Percentiles rank a stretch among this genome's conserved stretches.
Conservation (phyloP, 192 early-diverging fungal species). For the Linderina pennispora region DNA sequence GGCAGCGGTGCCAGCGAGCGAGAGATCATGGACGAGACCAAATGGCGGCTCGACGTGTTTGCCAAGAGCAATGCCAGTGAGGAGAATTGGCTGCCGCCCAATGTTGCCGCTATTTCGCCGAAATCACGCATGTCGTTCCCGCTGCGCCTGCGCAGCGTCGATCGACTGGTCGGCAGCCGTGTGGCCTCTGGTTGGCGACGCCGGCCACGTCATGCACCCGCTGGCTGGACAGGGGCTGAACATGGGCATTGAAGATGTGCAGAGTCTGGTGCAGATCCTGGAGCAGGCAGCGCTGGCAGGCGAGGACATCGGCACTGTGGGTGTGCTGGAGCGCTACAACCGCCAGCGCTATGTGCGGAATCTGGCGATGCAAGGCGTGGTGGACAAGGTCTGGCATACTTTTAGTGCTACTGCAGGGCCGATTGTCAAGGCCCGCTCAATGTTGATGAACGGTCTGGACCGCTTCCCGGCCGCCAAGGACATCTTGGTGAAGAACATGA, state of each 20-base stretch:
- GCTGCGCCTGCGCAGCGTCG: slow-evolving; percentile 72
- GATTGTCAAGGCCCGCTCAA: slow-evolving; percentile 61
- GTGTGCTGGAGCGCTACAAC: slow-evolving; percentile 76
- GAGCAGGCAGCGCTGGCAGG: slow-evolving; percentile 61
- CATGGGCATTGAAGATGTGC: slow-evolving; percentile 83
- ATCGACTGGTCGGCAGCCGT: slow-evolving; percentile 66
- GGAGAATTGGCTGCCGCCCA: slow-evolving; percentile 48
- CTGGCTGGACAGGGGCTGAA: slow-evolving; percentile 97
- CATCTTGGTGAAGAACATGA: slow-evolving; percentile 12
- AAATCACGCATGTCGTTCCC: slow-evolving; percentile 77
- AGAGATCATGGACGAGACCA: slow-evolving; percentile 48
- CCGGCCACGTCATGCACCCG: slow-evolving; percentile 94
- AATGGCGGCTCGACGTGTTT: slow-evolving; percentile 64
- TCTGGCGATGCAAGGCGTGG: slow-evolving; percentile 75
- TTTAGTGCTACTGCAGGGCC: slow-evolving; percentile 63
- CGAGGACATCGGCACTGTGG: slow-evolving; percentile 72
- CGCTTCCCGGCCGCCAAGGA: slow-evolving; percentile 58
- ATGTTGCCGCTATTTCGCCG: slow-evolving; percentile 55
- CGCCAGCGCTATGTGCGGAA: slow-evolving; percentile 74
- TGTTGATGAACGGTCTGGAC: slow-evolving; percentile 69
- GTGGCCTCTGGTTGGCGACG: slow-evolving; percentile 91
- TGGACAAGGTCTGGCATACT: slow-evolving; percentile 74
- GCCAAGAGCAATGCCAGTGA: slow-evolving; percentile 2
- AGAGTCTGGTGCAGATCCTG: slow-evolving; percentile 59
- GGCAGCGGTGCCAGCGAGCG: slow-evolving; percentile 46